phyloP scores from a whole-genome alignment of 164 flowering plant genomes.

The Tetrastigma voinierianum region DNA sequence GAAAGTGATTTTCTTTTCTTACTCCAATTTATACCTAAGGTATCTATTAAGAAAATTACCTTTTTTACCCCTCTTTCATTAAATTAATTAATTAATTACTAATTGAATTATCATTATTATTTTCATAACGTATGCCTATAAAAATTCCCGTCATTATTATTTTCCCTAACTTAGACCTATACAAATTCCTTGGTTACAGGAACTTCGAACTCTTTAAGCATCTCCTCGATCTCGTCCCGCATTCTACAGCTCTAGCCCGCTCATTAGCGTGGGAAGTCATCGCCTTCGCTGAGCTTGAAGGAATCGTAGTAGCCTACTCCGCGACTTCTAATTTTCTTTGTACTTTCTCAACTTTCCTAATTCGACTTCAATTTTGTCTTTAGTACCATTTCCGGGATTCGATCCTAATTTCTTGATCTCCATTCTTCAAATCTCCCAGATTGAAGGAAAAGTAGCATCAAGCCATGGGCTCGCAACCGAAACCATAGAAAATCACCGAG shows the following conservation, averaged over 20 bases:
- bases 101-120: no score
- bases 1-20: no score
- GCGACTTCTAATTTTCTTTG: constrained; percentile 2
- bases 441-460: constrained; percentile 5
- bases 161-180: no score
- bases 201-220: constrained; percentile 43
- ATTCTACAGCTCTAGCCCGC: constrained; percentile 45
- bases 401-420: background rate
- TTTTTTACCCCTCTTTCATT: no score
- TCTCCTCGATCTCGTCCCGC: constrained; percentile 54
- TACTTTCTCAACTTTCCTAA: constrained; percentile 18
- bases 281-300: constrained; percentile 33
- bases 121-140: no score
- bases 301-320: constrained; percentile 49
- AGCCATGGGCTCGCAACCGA: constrained; percentile 5
- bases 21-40: no score
- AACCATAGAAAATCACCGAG: background rate
- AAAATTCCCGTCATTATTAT: no score
- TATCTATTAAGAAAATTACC: no score
- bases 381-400: background rate
- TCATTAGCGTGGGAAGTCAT: constrained; percentile 48
- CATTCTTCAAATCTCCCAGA: constrained; percentile 5
- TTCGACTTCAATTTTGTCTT: background rate
- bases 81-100: no score
- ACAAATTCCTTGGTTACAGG: no score